These are phyloP conservation scores for Fusarium kyushuense DNA, from an alignment of 2,329 filamentous ascomycete species.

Conservation along the genomic window DNA sequence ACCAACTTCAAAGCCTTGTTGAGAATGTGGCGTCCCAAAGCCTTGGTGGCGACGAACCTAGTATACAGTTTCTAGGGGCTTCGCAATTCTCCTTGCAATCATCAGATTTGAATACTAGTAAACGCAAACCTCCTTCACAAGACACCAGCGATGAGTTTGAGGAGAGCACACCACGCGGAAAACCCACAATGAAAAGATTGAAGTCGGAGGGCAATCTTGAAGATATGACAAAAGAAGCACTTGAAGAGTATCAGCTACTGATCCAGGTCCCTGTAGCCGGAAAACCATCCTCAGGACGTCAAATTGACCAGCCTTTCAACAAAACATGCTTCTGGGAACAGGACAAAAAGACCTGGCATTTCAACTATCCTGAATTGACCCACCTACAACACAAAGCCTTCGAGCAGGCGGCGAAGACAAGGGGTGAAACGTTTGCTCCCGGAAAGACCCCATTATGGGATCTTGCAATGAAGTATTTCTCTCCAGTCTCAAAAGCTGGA, in stretches of 20 bases:
- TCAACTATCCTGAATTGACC: slow-evolving; percentile 73
- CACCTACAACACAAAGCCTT: slow-evolving; percentile 69
- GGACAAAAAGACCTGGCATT: slow-evolving; percentile 68
- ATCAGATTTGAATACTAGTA: slow-evolving; percentile 63
- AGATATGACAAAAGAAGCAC: slow-evolving; percentile 50
- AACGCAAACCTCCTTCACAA: slow-evolving; percentile 63
- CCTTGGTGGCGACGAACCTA: slow-evolving; percentile 61
- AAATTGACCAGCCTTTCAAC: slow-evolving; percentile 68
- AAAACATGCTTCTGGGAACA: slow-evolving; percentile 70
- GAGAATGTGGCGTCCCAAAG: slow-evolving; percentile 68
- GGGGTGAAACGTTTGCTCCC: slow-evolving; percentile 66
- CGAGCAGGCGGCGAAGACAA: slow-evolving; percentile 61
- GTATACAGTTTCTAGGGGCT: slow-evolving; percentile 22
- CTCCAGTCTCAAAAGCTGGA: slow-evolving; percentile 54
- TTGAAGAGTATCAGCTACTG: slow-evolving; percentile 61
- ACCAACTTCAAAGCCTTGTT: slow-evolving; percentile 64
- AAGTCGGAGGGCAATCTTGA: slow-evolving; percentile 63
- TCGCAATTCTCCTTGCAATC: slow-evolving; percentile 47
- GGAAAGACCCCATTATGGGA: slow-evolving; percentile 66
- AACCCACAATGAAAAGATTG: slow-evolving; percentile 67
- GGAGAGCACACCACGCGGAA: slow-evolving; percentile 51
- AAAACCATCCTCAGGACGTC: slow-evolving; percentile 64
- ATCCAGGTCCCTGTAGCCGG: slow-evolving; percentile 63
- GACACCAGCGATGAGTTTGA: slow-evolving; percentile 67
- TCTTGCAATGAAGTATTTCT: slow-evolving; percentile 70